A percentile compares a stretch with the other conserved stretches of the same genome.
These are phyloP conservation scores for Salvia miltiorrhiza DNA, from an alignment of 257 asterid genomes.

Conservation along the genomic window DNA sequence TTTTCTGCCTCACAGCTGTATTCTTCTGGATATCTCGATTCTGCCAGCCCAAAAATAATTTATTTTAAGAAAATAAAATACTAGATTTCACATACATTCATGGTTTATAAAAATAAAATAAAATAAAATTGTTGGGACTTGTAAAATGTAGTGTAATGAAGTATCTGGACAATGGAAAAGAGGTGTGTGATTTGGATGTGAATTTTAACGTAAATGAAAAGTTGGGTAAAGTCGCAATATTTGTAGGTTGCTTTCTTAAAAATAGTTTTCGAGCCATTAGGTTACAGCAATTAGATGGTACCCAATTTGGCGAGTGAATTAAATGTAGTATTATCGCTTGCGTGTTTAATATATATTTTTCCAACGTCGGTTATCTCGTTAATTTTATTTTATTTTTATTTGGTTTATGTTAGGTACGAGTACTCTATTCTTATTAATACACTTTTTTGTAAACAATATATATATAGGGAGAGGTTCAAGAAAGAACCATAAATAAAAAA, in stretches of 20 bases:
- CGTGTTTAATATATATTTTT: too few species aligned
- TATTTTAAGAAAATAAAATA: neutral
- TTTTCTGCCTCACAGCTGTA: slow-evolving; percentile 26
- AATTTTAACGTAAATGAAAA: neutral
- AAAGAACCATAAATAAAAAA: too few species aligned
- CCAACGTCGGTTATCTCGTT: too few species aligned
- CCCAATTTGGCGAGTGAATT: too few species aligned
- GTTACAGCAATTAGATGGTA: neutral
- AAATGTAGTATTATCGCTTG: neutral
- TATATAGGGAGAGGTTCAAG: too few species aligned
- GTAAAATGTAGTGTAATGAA: neutral
- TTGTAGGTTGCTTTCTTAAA: neutral
- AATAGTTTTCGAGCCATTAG: neutral
- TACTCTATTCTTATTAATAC: too few species aligned
- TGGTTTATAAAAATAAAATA: neutral
- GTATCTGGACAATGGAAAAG: neutral
- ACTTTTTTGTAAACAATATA: too few species aligned
- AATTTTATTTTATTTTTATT: too few species aligned
- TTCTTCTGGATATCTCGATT: neutral
- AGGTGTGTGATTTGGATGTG: neutral
- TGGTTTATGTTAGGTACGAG: too few species aligned
- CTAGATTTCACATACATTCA: neutral
- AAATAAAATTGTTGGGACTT: neutral
- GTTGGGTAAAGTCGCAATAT: neutral
- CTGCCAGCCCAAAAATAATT: neutral